Conservation (phyloP, 768 basidiomycete species). For the Collybia nuda region DNA sequence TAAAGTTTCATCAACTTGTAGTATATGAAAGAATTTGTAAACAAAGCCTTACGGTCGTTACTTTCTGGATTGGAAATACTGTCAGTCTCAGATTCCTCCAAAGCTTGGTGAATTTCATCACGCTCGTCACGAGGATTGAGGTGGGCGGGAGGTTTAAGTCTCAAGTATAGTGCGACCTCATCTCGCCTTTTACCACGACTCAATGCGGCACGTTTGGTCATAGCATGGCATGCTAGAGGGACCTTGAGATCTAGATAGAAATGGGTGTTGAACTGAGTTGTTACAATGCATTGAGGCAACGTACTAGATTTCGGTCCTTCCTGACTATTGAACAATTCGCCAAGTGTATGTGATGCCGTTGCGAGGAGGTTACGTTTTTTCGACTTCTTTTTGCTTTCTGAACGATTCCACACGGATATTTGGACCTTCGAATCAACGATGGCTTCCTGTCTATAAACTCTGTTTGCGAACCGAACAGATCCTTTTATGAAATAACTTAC, state of each 20-base stretch:
- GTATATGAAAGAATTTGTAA: background rate
- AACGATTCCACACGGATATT: conserved; percentile 56
- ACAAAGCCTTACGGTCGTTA: background rate
- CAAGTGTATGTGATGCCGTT: conserved; percentile 45
- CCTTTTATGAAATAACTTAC: conserved; percentile 37
- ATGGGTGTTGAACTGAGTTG: too few species aligned
- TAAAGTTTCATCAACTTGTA: background rate
- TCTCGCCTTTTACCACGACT: conserved; percentile 43
- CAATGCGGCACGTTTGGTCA: conserved; percentile 25
- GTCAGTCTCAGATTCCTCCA: background rate
- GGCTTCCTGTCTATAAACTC: conserved; percentile 35
- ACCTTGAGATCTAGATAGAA: conserved; percentile 49
- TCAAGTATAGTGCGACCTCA: conserved; percentile 30
- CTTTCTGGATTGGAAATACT: background rate
- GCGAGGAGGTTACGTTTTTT: conserved; percentile 59
- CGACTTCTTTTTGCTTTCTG: conserved; percentile 62
- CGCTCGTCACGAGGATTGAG: background rate
- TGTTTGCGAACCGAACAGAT: background rate
- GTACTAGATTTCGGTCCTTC: conserved; percentile 27
- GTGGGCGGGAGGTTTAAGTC: conserved; percentile 20
- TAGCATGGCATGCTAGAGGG: conserved; percentile 40
- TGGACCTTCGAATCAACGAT: conserved; percentile 41
- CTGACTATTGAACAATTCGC: conserved; percentile 52
- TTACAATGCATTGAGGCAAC: too few species aligned
- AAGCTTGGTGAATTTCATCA: background rate